These are phyloP conservation scores for Boletellus ananiceps DNA, from an alignment of 768 basidiomycete species.

Conservation along the genomic window DNA sequence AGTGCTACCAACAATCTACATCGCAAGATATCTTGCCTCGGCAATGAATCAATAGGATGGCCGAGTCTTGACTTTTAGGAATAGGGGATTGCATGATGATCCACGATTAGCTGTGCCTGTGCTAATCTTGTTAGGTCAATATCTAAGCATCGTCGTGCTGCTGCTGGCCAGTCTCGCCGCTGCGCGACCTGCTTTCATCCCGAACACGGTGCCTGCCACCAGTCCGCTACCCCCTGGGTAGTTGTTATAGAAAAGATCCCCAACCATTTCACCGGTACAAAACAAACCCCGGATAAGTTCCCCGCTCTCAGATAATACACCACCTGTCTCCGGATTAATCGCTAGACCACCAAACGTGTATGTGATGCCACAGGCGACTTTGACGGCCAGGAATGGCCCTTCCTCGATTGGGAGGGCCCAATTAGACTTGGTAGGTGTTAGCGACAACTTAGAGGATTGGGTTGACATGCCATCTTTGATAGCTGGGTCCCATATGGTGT, in stretches of 20 bases:
- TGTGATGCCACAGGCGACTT: slow-evolving; percentile 64
- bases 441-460: slow-evolving; percentile 32
- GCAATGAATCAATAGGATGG: not conserved
- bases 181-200: slow-evolving; percentile 47
- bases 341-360: slow-evolving; percentile 70
- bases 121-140: not conserved
- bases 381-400: slow-evolving; percentile 59
- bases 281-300: slow-evolving; percentile 50
- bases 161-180: slow-evolving; percentile 33
- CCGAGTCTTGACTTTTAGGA: not conserved
- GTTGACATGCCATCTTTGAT: slow-evolving; percentile 61
- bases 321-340: slow-evolving; percentile 51
- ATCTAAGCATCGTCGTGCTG: not conserved
- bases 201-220: slow-evolving; percentile 63
- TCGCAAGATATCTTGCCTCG: not conserved
- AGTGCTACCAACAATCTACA: not conserved
- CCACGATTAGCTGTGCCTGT: not conserved
- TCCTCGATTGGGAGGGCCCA: slow-evolving; percentile 58
- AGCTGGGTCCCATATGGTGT: slow-evolving; percentile 52
- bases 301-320: slow-evolving; percentile 42
- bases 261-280: slow-evolving; percentile 67
- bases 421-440: slow-evolving; percentile 56
- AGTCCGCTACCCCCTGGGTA: slow-evolving; percentile 70
- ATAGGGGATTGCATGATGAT: not conserved
- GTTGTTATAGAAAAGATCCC: slow-evolving; percentile 57